phyloP scores from a whole-genome alignment of 164 flowering plant species.

The Taxillus chinensis region DNA sequence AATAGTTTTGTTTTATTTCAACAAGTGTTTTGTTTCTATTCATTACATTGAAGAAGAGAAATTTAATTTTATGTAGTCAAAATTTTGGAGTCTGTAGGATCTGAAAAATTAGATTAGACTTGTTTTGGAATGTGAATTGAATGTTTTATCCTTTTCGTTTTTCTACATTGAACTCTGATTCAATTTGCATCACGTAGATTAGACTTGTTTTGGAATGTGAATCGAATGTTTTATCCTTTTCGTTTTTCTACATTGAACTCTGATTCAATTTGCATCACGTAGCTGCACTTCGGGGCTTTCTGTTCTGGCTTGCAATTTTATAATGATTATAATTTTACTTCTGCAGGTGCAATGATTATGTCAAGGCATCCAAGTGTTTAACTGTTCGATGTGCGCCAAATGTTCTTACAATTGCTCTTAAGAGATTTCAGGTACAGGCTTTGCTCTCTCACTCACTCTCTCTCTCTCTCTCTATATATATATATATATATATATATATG shows the following conservation, averaged over 20 bases:
- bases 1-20: no score
- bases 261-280: neutral
- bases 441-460: neutral
- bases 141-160: no score
- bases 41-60: no score
- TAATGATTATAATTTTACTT: neutral
- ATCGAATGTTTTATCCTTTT: no score
- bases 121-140: no score
- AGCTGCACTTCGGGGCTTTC: neutral
- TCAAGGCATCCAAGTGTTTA: conserved; percentile 84
- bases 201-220: no score
- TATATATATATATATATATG: no score
- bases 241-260: neutral
- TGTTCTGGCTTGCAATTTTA: conserved; percentile 1
- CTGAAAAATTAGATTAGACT: no score
- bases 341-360: conserved; percentile 87
- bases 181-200: neutral
- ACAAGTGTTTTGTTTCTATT: no score
- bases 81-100: no score
- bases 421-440: conserved; percentile 81
- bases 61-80: no score
- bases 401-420: conserved; percentile 86
- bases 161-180: neutral
- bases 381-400: conserved; percentile 69
- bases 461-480: no score